Evolutionary conservation across 1,139 yeast species (phyloP).

Genomic region (Kodamaea alishanica): DNA sequence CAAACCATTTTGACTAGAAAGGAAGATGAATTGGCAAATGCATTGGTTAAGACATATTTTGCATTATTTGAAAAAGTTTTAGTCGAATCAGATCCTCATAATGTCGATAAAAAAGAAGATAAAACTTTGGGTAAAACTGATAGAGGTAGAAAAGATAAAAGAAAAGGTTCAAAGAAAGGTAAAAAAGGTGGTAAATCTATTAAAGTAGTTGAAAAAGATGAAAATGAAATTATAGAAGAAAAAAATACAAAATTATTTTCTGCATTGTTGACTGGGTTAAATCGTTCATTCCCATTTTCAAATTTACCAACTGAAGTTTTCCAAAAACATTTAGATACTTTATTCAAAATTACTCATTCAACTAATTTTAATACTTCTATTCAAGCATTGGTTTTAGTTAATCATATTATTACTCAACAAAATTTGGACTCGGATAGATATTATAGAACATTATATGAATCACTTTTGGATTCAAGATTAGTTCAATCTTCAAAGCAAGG

Average conservation of each 20-base stretch:
- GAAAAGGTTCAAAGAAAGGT: slow-evolving; percentile 49
- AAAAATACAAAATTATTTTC: slow-evolving; percentile 81
- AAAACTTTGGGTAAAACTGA: slow-evolving; percentile 39
- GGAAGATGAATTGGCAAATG: slow-evolving; percentile 77
- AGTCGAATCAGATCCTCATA: slow-evolving; percentile 55
- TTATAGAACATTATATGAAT: slow-evolving; percentile 85
- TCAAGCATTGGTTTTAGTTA: slow-evolving; percentile 83
- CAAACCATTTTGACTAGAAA: slow-evolving; percentile 83
- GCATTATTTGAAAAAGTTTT: slow-evolving; percentile 80
- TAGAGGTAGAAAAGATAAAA: slow-evolving; percentile 51
- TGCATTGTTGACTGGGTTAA: slow-evolving; percentile 90
- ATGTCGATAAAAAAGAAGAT: slow-evolving; percentile 39
- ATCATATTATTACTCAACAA: slow-evolving; percentile 66
- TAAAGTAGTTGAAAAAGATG: slow-evolving; percentile 60
- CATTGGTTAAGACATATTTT: slow-evolving; percentile 78
- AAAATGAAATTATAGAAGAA: slow-evolving; percentile 73
- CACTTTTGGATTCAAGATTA: slow-evolving; percentile 80
- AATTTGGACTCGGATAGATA: slow-evolving; percentile 66
- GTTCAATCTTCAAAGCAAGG: slow-evolving; percentile 84
- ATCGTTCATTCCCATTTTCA: slow-evolving; percentile 94
- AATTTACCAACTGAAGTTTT: slow-evolving; percentile 69
- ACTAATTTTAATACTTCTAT: slow-evolving; percentile 92
- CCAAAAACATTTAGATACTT: slow-evolving; percentile 73
- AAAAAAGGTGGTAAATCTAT: slow-evolving; percentile 81
- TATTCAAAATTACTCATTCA: slow-evolving; percentile 89